These are phyloP conservation scores for Diutina siamensis DNA, from an alignment of 1,139 yeast genomes.

Conservation along the genomic window DNA sequence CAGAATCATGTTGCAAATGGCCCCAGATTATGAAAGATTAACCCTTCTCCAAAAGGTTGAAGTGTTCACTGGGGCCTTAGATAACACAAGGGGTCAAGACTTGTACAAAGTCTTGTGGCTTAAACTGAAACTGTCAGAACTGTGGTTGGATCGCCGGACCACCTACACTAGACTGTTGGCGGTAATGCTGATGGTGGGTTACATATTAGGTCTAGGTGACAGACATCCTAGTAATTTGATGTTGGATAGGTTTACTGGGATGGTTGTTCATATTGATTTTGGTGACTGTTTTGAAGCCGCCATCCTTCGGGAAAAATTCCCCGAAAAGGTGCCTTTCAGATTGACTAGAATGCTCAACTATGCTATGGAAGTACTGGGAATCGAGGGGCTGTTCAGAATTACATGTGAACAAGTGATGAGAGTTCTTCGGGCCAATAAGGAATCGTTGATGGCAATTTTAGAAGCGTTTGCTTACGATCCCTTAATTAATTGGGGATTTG, in stretches of 20 bases:
- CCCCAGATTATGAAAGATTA: conserved; percentile 88
- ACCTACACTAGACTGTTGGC: conserved; percentile 93
- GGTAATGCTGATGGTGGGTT: conserved; percentile 98
- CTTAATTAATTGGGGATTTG: conserved; percentile 97
- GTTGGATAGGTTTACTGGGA: conserved; percentile 91
- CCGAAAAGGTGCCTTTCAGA: conserved; percentile 96
- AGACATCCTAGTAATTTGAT: conserved; percentile 95
- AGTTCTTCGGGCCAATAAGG: conserved; percentile 84
- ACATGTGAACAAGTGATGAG: conserved; percentile 98
- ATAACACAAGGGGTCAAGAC: conserved; percentile 94
- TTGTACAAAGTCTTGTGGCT: conserved; percentile 92
- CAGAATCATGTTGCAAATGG: conserved; percentile 94
- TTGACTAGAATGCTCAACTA: conserved; percentile 93
- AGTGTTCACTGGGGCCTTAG: conserved; percentile 90
- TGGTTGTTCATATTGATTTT: conserved; percentile 93
- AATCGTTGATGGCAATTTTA: conserved; percentile 92
- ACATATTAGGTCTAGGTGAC: conserved; percentile 91
- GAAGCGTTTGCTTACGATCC: conserved; percentile 99
- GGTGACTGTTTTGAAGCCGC: conserved; percentile 99
- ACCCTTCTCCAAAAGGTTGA: conserved; percentile 89
- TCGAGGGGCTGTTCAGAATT: conserved; percentile 93
- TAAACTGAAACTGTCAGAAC: conserved; percentile 89
- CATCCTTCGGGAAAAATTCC: conserved; percentile 87
- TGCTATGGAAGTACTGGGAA: conserved; percentile 99
- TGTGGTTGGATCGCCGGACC: conserved; percentile 96